Conservation (phyloP, 2,329 filamentous ascomycete species). For the Erysiphe pisi region DNA sequence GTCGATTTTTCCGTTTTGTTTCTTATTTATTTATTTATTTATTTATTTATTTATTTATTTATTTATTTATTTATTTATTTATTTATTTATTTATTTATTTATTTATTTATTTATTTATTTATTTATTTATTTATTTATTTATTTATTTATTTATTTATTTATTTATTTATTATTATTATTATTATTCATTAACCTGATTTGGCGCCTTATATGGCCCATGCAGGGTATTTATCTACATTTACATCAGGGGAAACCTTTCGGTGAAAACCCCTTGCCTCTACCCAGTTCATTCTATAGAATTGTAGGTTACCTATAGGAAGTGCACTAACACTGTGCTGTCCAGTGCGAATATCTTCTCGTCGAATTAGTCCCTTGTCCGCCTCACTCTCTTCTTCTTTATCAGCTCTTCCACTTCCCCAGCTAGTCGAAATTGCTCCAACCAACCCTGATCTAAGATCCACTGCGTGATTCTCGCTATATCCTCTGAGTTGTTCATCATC, state of each 20-base stretch:
- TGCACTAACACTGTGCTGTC: neutral
- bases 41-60: no score
- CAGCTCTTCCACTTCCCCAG: neutral
- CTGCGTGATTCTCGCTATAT: no score
- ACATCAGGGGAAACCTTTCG: neutral
- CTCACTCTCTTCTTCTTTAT: neutral
- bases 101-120: no score
- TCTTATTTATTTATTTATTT: no score
- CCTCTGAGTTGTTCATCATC: no score
- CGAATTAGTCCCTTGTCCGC: neutral
- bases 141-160: no score
- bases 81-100: no score
- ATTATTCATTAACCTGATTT: neutral
- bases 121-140: no score
- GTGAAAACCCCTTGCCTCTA: neutral
- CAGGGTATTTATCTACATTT: neutral
- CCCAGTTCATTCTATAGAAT: neutral
- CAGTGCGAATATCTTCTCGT: neutral
- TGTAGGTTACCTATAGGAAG: neutral
- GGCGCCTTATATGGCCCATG: neutral
- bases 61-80: no score
- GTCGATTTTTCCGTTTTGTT: constrained; percentile 40
- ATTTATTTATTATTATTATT: no score
- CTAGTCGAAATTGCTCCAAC: no score
- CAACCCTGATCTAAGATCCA: no score